phyloP scores from a whole-genome alignment of 2,329 filamentous ascomycete genomes.

The Aspergillus proliferans region DNA sequence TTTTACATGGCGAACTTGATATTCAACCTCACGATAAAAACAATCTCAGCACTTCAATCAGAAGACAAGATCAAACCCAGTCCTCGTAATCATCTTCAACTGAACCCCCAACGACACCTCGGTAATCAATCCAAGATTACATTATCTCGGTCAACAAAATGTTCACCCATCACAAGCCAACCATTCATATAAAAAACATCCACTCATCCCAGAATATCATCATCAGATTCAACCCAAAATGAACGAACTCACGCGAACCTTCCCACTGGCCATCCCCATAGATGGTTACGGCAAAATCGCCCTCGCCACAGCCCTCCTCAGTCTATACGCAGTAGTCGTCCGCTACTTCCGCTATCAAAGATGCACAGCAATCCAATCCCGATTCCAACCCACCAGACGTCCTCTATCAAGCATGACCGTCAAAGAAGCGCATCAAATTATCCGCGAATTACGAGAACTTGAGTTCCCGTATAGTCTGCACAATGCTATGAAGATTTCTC shows the following conservation, averaged over 20 bases:
- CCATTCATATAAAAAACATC: too few relatives aligned
- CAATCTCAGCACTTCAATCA: neutral
- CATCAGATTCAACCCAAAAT: too few relatives aligned
- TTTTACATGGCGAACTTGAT: too few relatives aligned
- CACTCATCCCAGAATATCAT: too few relatives aligned
- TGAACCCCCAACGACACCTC: too few relatives aligned
- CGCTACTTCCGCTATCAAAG: neutral
- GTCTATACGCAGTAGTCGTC: neutral
- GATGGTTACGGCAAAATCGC: too few relatives aligned
- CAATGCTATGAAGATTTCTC: conserved; percentile 17
- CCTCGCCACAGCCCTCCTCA: neutral
- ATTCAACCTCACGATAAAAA: too few relatives aligned
- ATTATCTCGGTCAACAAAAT: too few relatives aligned
- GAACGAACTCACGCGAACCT: too few relatives aligned
- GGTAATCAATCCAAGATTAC: too few relatives aligned
- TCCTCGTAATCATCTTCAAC: neutral
- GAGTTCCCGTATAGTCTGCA: conserved; percentile 23
- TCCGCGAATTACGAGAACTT: conserved; percentile 20
- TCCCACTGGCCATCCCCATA: too few relatives aligned
- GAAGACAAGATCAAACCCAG: neutral
- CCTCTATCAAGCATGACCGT: conserved; percentile 23
- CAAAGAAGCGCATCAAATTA: conserved; percentile 20
- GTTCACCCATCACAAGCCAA: too few relatives aligned
- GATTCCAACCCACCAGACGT: neutral
- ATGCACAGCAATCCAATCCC: neutral